Base-by-base conservation (phyloP, 2,329 filamentous ascomycete genomes). In the Fusarium palustre region DNA sequence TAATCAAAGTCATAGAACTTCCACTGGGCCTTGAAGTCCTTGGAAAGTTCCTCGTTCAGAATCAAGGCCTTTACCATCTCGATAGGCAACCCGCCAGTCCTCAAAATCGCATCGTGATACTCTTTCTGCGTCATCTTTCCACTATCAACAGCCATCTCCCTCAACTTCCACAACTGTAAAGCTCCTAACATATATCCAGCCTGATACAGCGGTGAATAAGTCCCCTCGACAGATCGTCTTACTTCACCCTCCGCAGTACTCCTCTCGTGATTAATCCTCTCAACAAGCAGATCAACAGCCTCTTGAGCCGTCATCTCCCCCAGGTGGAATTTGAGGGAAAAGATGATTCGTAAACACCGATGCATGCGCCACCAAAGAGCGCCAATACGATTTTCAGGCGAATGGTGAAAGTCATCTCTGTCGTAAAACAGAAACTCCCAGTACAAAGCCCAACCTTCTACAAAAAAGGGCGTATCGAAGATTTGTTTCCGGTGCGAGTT, bases 331-430 rank as follows among this genome's bases (percentile, higher is more conserved):
- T 64, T 70, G 0, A 69, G 24, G 0, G 67, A 69, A 9, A 69
- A 69, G 0, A 64, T 54, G 0, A 69, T 70, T 1, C 67, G 48
- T 3, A 69, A 11, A 1, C 67, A 69, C 1, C 67, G 63, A 41
- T 69, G 67, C 67, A 69, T 69, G 0, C 67, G 67, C 67, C 67
- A 69, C 67, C 67, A 69, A 3, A 69, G 54, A 8, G 67, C 67
- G 13, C 67, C 67, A 4, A 69, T 70, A 0, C 63, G 38, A 2
- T 66, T 57, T 31, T 69, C 67, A 3, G 67, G 67, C 0, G 67
- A 69, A 5, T 59, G 46, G 0, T 69, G 67, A 4, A 69, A 69
- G 10, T 69, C 67, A 13, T 69, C 67, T 7, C 67, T 43, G 0
- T 43, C 18, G 28, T 69, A 69, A 6, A 69, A 59, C 3, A 69